These are phyloP conservation scores for Tetradesmus lagerheimii DNA, from an alignment of 139 green algal genomes.

Conservation along the genomic window DNA sequence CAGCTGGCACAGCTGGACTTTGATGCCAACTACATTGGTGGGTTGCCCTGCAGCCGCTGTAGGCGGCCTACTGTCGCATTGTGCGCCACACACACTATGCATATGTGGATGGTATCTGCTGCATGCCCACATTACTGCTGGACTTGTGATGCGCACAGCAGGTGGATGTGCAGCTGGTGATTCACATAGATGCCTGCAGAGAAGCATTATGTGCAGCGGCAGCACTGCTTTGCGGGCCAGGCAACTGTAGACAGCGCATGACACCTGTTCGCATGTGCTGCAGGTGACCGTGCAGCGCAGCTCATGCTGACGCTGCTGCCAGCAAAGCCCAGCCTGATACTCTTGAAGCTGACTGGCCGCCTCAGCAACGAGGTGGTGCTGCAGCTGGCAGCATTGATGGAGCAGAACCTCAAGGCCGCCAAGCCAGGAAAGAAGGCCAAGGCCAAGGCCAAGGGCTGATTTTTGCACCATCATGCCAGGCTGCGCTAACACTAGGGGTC, in stretches of 20 bases:
- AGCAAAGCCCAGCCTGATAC: neutral
- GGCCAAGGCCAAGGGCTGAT: neutral
- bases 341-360: conserved; percentile 18
- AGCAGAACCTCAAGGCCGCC: conserved; percentile 23
- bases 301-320: conserved; percentile 22
- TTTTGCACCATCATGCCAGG: too few species aligned
- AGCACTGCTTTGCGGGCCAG: too few species aligned
- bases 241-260: neutral
- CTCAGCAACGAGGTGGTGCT: conserved; percentile 3
- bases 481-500: too few species aligned
- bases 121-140: too few species aligned
- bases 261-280: neutral
- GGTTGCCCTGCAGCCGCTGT: neutral
- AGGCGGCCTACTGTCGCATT: too few species aligned
- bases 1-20: conserved; percentile 21
- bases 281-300: conserved; percentile 7
- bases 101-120: too few species aligned
- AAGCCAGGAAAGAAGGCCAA: neutral
- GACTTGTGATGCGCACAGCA: too few species aligned
- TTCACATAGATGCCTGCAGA: too few species aligned
- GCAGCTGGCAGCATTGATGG: conserved; percentile 4
- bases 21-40: conserved; percentile 31
- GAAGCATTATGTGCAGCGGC: too few species aligned
- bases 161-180: too few species aligned
- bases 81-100: too few species aligned